Base-by-base conservation (phyloP, 768 basidiomycete genomes). In the Solioccasus polychromus region DNA sequence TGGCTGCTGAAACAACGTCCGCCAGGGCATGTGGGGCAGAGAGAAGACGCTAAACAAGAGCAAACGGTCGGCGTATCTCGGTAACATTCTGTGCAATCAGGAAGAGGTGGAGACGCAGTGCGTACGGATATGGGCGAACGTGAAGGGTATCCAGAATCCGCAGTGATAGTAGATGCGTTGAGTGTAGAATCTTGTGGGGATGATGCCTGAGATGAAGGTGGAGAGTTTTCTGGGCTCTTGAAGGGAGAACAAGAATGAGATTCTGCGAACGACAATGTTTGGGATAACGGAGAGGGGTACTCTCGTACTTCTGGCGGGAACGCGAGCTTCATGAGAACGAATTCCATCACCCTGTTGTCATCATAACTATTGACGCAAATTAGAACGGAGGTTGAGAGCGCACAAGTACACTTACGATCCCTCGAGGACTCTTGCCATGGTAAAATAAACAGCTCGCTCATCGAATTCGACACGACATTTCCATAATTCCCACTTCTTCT, bases 381-480 rank as follows among this genome's bases (percentile, higher is more conserved):
- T 6, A 63, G 45, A 36, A 42, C 19, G 8, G 3, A 4, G 9
- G 15, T 35, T 2, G 14, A 28, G 5, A 8, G 25, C 15, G 26
- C 9, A 19, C 17, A 20, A 45, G 20, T 15, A 35, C 23, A 73
- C 76, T 67, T 59, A 78, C 77, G 72, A 69, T 48, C 69, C 71
- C 25, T 68, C 60, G 18, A 84, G 53, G 23, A 81, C 73, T 58
- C 79, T 82, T 1, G 85, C 85, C 83, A 87, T 87, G 0, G 80
- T 83, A 55, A 88, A 85, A 62, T 77, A 88, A 28, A 86, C 84
- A 0, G 80, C 78, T 47, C 80, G 68, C 51, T 80, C 76, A 31
- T 85, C 83, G 56, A 85, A 87, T 57, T 86, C 85, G 15, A 88
- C 84, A 8, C 85, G 68, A 52, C 85, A 87, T 55, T 88, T 88